Evolutionary conservation across 2,329 filamentous ascomycete species (phyloP).

Genomic region (Alternaria rosae): DNA sequence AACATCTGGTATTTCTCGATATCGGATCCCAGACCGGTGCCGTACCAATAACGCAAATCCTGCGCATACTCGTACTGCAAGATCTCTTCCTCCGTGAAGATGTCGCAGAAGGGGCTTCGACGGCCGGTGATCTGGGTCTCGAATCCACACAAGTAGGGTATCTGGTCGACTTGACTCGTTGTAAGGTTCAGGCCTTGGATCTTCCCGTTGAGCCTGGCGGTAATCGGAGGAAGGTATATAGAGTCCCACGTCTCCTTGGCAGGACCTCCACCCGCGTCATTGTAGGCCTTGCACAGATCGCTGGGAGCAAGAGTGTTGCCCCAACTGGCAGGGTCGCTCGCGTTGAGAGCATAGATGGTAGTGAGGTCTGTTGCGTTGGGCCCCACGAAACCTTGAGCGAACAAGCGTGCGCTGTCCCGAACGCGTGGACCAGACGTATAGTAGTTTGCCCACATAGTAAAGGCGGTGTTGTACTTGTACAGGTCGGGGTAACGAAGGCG

Average conservation of each 20-base stretch:
- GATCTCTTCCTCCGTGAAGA: slow-evolving; percentile 69
- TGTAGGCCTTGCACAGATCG: slow-evolving; percentile 68
- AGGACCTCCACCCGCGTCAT: slow-evolving; percentile 61
- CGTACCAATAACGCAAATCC: slow-evolving; percentile 74
- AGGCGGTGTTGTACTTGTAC: slow-evolving; percentile 57
- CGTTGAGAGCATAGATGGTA: slow-evolving; percentile 66
- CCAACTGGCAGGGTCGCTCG: slow-evolving; percentile 61
- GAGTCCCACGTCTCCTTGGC: slow-evolving; percentile 58
- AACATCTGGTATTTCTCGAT: slow-evolving; percentile 67
- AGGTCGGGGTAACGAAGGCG: slow-evolving; percentile 57
- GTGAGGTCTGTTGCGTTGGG: slow-evolving; percentile 62
- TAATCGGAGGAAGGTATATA: slow-evolving; percentile 63
- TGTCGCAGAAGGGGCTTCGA: slow-evolving; percentile 66
- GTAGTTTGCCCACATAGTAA: slow-evolving; percentile 71
- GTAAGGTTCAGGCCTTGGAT: slow-evolving; percentile 65
- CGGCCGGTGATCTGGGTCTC: slow-evolving; percentile 71
- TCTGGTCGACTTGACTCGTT: slow-evolving; percentile 62
- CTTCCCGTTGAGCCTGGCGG: slow-evolving; percentile 61
- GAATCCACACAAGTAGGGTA: slow-evolving; percentile 75
- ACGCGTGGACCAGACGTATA: slow-evolving; percentile 63
- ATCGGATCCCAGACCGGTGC: slow-evolving; percentile 64
- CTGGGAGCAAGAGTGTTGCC: slow-evolving; percentile 71
- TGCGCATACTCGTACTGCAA: slow-evolving; percentile 71
- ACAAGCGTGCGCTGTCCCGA: slow-evolving; percentile 68
- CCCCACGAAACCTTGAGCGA: slow-evolving; percentile 68